phyloP scores from a whole-genome alignment of 2,329 filamentous ascomycete genomes.

The Dothiorella sarmentorum region DNA sequence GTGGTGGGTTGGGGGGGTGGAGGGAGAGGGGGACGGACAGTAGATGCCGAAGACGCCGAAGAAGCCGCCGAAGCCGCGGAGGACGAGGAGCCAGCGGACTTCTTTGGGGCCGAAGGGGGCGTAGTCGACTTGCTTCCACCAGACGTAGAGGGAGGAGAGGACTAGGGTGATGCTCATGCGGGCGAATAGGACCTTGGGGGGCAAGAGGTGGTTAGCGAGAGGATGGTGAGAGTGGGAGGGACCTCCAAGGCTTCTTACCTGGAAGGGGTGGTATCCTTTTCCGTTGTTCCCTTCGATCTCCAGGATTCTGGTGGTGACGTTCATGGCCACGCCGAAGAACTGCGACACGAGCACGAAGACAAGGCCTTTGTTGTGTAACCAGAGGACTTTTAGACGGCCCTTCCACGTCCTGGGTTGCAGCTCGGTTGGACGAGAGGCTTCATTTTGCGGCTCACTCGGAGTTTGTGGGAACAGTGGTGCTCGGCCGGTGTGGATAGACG shows the following conservation, averaged over 20 bases:
- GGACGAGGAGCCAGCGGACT: constrained; percentile 64
- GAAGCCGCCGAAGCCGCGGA: constrained; percentile 67
- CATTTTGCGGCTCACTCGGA: not conserved
- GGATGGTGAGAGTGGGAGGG: too few relatives aligned
- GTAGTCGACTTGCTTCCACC: constrained; percentile 61
- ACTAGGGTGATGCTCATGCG: constrained; percentile 72
- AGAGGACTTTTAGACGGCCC: constrained; percentile 40
- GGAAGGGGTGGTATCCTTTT: constrained; percentile 73
- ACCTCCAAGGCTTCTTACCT: constrained; percentile 42
- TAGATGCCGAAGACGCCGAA: constrained; percentile 78
- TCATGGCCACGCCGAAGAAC: constrained; percentile 82
- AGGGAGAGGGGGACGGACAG: constrained; percentile 35
- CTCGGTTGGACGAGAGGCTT: not conserved
- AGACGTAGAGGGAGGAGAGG: constrained; percentile 70
- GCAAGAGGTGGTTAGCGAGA: not conserved
- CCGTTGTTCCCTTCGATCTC: constrained; percentile 64
- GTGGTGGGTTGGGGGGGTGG: constrained; percentile 30
- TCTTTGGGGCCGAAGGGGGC: constrained; percentile 67
- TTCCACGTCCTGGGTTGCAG: not conserved
- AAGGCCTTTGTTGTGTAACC: constrained; percentile 67
- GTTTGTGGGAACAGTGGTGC: not conserved
- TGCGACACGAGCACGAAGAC: constrained; percentile 71
- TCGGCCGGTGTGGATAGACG: not conserved
- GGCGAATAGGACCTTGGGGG: constrained; percentile 65
- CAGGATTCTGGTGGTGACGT: constrained; percentile 71